A percentile compares a stretch with the other conserved stretches of the same genome.
Evolutionary conservation across 2,329 filamentous ascomycete species (phyloP).

Genomic region (Penicillium decumbens): DNA sequence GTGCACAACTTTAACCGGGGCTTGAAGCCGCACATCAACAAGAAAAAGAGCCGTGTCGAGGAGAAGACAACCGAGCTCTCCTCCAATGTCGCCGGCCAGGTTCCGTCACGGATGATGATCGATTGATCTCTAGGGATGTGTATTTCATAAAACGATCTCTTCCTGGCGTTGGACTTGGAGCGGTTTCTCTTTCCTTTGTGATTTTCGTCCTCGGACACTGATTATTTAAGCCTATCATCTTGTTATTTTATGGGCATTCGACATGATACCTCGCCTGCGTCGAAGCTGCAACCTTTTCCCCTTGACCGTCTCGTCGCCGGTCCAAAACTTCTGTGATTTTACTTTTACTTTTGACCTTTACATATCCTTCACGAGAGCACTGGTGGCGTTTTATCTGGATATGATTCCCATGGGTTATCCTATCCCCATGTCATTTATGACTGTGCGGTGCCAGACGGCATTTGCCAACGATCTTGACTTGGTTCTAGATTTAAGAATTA

Average conservation of each 20-base stretch:
- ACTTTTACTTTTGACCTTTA: slow-evolving; percentile 15
- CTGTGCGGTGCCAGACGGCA: slow-evolving; percentile 12
- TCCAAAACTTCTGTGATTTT: slow-evolving; percentile 22
- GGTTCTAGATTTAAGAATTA: slow-evolving; percentile 5
- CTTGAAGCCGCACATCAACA: slow-evolving; percentile 77
- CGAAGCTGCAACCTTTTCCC: slow-evolving; percentile 18
- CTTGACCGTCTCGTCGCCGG: neutral
- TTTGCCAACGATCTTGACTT: slow-evolving; percentile 12
- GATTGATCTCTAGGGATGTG: slow-evolving; percentile 27
- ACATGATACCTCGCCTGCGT: slow-evolving; percentile 31
- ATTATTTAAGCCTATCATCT: slow-evolving; percentile 23
- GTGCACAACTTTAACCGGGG: slow-evolving; percentile 86
- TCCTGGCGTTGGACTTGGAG: slow-evolving; percentile 15
- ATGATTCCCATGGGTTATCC: slow-evolving; percentile 17
- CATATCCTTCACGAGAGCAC: slow-evolving; percentile 21
- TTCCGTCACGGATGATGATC: slow-evolving; percentile 46
- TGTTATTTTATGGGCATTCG: slow-evolving; percentile 22
- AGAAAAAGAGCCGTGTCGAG: slow-evolving; percentile 50
- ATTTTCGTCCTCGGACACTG: slow-evolving; percentile 33
- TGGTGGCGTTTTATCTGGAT: slow-evolving; percentile 21
- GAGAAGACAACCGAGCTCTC: slow-evolving; percentile 43
- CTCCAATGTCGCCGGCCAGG: slow-evolving; percentile 32
- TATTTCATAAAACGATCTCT: slow-evolving; percentile 12
- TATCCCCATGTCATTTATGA: slow-evolving; percentile 20
- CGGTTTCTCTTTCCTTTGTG: slow-evolving; percentile 22